Evolutionary conservation across 2,329 filamentous ascomycete species (phyloP), one percentile per base, ranked within the genome.

Genomic region (Epichloe hybrida): DNA sequence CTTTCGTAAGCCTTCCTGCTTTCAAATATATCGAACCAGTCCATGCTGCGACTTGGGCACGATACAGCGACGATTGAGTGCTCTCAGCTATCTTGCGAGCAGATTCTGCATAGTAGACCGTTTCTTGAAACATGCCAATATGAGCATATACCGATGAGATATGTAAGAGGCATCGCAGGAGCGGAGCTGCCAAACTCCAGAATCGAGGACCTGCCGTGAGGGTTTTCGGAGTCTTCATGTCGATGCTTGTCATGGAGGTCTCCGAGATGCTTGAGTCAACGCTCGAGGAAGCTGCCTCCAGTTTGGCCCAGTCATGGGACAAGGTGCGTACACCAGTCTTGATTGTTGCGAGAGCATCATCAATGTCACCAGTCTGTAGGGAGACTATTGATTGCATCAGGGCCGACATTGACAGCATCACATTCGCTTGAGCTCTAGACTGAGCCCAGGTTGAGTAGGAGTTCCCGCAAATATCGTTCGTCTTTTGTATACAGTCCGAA

Each of bases 51-150:
- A 75, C 74, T 54, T 79, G 73, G 0, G 77, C 74, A 41, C 71
- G 66, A 58, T 78, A 77, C 12, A 82, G 73, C 37, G 77, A 72
- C 0, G 85, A 82, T 46, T 77, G 72, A 8, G 86, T 78, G n/a
- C 77, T 79, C 52, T 76, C 74, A 21, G 87, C 87, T 53, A 95
- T 78, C 59, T 85, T 88, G 50, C 84, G 73, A 0, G 89, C 89
- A 59, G 93, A 86, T 57, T 96, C 85, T 1, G 85, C 83, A 58
- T 95, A 94, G 63, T 90, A 93, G 0, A 91, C 70, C 2, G 91
- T 91, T 64, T 97, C 91, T 53, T 88, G 83, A 56, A 89, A 88
- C 67, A 95, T 78, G 31, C 93, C 93, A 55, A 93, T 79, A 56
- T 95, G 84, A 1, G 85, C 81, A 58, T 90, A 95, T 1, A 95